Percentiles rank a stretch among this genome's conserved stretches.
These are phyloP conservation scores for Anacardium occidentale DNA, from an alignment of 345 rosid genomes.

Conservation along the genomic window DNA sequence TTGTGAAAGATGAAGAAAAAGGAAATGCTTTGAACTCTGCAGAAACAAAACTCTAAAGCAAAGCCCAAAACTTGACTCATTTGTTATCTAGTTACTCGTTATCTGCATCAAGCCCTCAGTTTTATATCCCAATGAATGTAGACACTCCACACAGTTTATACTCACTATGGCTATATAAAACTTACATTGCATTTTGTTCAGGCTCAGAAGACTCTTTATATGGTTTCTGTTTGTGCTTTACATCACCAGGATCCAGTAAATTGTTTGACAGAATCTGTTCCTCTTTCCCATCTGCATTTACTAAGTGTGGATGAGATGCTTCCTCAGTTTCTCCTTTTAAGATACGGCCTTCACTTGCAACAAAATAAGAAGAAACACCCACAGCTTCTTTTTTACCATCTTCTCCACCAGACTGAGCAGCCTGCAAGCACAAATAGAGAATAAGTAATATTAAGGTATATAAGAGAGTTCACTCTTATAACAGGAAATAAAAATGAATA, in stretches of 20 bases:
- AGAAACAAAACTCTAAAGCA: too few species aligned
- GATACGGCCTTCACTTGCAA: constrained; percentile 15
- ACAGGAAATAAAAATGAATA: neutral
- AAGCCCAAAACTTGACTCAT: neutral
- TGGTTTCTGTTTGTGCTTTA: constrained; percentile 10
- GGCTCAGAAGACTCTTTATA: constrained; percentile 1
- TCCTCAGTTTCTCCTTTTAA: constrained; percentile 16
- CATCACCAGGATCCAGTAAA: constrained; percentile 7
- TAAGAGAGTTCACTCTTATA: constrained; percentile 13
- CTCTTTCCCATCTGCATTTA: constrained; percentile 14
- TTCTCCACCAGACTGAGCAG: constrained; percentile 16
- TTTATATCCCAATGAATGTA: neutral
- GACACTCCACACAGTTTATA: neutral
- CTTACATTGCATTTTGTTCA: constrained; percentile 24
- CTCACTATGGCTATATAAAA: neutral
- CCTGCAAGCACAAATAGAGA: constrained; percentile 17
- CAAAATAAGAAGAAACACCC: constrained; percentile 17
- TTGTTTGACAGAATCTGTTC: constrained; percentile 5
- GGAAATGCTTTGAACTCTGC: too few species aligned
- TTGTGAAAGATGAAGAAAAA: too few species aligned
- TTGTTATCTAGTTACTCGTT: neutral
- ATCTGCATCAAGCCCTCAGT: neutral
- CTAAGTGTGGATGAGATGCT: constrained; percentile 14
- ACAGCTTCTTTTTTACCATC: constrained; percentile 10
- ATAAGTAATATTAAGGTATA: neutral